Conservation (phyloP, 495 filamentous ascomycete species). For the Penicillium diatomitis region DNA sequence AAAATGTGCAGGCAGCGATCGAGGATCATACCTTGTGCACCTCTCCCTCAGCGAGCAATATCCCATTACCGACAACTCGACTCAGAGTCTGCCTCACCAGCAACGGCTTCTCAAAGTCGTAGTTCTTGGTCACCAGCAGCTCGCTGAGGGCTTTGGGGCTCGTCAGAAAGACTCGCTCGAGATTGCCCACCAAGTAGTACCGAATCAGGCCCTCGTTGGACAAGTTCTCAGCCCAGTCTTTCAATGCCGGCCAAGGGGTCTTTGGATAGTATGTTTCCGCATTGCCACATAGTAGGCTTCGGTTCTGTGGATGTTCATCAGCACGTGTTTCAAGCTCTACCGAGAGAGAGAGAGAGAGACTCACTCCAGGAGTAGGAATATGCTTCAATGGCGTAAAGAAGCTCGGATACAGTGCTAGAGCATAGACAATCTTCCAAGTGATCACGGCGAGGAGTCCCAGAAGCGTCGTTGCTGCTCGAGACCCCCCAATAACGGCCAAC, state of each 20-base stretch:
- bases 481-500: conserved; percentile 20
- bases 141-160: conserved; percentile 59
- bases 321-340: no score
- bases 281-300: conserved; percentile 31
- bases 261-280: conserved; percentile 13
- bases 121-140: conserved; percentile 56
- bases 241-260: conserved; percentile 47
- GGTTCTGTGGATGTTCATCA: conserved; percentile 12
- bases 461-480: conserved; percentile 15
- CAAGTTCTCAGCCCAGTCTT: conserved; percentile 55
- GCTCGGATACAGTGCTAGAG: conserved; percentile 56
- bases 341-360: conserved; percentile 8
- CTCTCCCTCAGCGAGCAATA: conserved; percentile 78
- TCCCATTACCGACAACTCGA: conserved; percentile 60
- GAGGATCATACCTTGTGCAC: conserved; percentile 55
- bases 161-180: conserved; percentile 59
- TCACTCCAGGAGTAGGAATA: conserved; percentile 51
- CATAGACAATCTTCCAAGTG: conserved; percentile 34
- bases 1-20: background rate
- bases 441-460: conserved; percentile 16
- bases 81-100: conserved; percentile 47
- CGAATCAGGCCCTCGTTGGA: conserved; percentile 76
- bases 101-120: conserved; percentile 70
- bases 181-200: conserved; percentile 57
- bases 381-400: conserved; percentile 62